Percentiles rank a stretch among this genome's conserved stretches.
Evolutionary conservation across 768 basidiomycete genomes (phyloP).

Genomic region (Mycena kentingensis): DNA sequence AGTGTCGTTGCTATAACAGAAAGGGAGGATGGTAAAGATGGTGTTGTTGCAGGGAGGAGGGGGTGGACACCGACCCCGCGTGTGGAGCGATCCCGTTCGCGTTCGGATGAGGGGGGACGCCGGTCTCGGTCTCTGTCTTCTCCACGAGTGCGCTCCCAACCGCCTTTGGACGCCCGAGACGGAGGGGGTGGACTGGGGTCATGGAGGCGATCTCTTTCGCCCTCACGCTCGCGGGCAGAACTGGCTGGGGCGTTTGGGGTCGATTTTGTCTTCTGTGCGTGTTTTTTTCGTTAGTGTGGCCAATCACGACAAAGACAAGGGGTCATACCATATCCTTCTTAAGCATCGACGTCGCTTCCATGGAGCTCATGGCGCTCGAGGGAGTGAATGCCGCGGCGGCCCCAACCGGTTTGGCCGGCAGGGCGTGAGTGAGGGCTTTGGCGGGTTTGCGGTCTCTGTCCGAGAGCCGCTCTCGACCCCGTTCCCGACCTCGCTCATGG

Average conservation of each 20-base stretch:
- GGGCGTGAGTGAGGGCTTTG: constrained; percentile 20
- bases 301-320: background rate
- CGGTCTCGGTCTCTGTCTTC: constrained; percentile 4
- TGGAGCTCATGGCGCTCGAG: constrained; percentile 11
- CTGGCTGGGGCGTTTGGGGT: constrained; percentile 13
- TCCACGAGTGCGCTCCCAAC: background rate
- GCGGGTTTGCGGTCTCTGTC: constrained; percentile 14
- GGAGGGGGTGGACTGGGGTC: background rate
- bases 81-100: constrained; percentile 13
- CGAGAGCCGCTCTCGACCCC: constrained; percentile 7
- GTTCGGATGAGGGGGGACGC: constrained; percentile 1
- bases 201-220: background rate
- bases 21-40: constrained; percentile 21
- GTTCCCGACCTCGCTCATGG: constrained; percentile 1
- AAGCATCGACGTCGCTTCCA: constrained; percentile 21
- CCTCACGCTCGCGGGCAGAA: constrained; percentile 2
- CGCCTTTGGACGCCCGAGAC: background rate
- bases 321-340: constrained; percentile 12
- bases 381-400: constrained; percentile 11
- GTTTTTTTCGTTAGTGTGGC: background rate
- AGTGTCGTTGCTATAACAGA: constrained; percentile 6
- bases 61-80: constrained; percentile 24
- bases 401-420: constrained; percentile 19
- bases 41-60: constrained; percentile 17
- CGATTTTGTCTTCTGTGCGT: constrained; percentile 19